Conservation (phyloP, 805 yeast species). For the Yarrowia porcina region DNA sequence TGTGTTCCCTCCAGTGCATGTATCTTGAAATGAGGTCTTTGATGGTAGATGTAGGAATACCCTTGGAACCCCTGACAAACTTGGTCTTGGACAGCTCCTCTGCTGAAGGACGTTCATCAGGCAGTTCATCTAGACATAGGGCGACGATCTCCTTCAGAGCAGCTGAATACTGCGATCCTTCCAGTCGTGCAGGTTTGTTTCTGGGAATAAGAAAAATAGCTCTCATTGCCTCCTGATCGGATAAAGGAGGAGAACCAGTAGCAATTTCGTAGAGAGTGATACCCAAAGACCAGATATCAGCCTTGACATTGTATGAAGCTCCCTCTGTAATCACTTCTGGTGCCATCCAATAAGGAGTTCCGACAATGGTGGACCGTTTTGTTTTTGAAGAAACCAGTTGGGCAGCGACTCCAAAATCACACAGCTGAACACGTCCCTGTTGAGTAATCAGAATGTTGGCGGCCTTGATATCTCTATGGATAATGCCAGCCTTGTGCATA, state of each 20-base stretch:
- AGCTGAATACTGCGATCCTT: constrained; percentile 78
- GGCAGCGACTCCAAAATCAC: constrained; percentile 99
- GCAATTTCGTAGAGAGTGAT: constrained; percentile 91
- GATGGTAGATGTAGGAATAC: constrained; percentile 55
- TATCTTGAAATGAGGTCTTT: constrained; percentile 66
- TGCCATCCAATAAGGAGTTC: constrained; percentile 58
- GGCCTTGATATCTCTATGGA: constrained; percentile 94
- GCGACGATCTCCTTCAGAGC: constrained; percentile 84
- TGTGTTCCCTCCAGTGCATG: constrained; percentile 55
- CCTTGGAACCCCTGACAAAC: constrained; percentile 63
- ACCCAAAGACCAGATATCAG: constrained; percentile 97
- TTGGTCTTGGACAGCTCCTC: constrained; percentile 76
- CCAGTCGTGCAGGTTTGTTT: constrained; percentile 90
- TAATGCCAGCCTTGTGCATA: constrained; percentile 85
- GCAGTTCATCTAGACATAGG: constrained; percentile 87
- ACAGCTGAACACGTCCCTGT: constrained; percentile 84
- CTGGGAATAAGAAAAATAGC: constrained; percentile 93
- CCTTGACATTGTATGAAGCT: constrained; percentile 57
- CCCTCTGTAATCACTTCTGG: constrained; percentile 49
- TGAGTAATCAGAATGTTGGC: constrained; percentile 88
- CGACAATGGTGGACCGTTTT: constrained; percentile 89
- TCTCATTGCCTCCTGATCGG: constrained; percentile 90
- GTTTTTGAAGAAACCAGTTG: constrained; percentile 70
- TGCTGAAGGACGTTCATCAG: constrained; percentile 82
- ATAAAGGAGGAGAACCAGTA: constrained; percentile 96